Conservation (phyloP, 2,329 filamentous ascomycete species). For the Cladorrhinum sp. region DNA sequence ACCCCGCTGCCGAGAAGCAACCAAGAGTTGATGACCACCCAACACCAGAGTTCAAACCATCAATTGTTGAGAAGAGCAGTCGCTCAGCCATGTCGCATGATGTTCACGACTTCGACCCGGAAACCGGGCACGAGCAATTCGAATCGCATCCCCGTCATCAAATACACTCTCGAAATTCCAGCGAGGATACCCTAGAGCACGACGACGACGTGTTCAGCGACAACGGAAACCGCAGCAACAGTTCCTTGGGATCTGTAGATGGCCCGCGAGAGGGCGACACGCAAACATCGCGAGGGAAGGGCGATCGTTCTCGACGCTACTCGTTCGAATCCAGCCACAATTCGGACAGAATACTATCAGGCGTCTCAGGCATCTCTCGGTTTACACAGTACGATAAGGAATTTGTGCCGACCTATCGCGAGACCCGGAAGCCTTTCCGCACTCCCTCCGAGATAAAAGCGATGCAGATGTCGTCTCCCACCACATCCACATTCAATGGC, state of each 20-base stretch:
- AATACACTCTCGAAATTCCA: conserved; percentile 24
- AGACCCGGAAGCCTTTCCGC: conserved; percentile 62
- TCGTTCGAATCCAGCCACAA: conserved; percentile 25
- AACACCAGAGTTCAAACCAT: not conserved
- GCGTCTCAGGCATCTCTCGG: conserved; percentile 49
- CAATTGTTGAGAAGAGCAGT: not conserved
- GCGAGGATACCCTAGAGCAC: conserved; percentile 42
- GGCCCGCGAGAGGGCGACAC: conserved; percentile 11
- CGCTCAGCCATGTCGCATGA: not conserved
- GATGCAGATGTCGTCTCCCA: conserved; percentile 68
- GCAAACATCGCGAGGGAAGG: conserved; percentile 35
- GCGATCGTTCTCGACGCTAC: conserved; percentile 30
- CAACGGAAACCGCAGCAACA: conserved; percentile 54
- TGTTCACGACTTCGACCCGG: not conserved
- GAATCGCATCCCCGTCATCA: conserved; percentile 20
- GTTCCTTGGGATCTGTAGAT: conserved; percentile 52
- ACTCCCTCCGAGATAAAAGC: conserved; percentile 67
- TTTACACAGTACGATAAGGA: conserved; percentile 52
- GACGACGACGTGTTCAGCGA: conserved; percentile 59
- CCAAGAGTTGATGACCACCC: not conserved
- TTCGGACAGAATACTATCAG: conserved; percentile 46
- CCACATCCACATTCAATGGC: conserved; percentile 49
- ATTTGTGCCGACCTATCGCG: conserved; percentile 54
- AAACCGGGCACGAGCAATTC: conserved; percentile 15
- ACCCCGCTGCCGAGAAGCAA: not conserved